These are phyloP conservation scores for Metschnikowia cerradonensis DNA, from an alignment of 805 yeast genomes.

Conservation along the genomic window DNA sequence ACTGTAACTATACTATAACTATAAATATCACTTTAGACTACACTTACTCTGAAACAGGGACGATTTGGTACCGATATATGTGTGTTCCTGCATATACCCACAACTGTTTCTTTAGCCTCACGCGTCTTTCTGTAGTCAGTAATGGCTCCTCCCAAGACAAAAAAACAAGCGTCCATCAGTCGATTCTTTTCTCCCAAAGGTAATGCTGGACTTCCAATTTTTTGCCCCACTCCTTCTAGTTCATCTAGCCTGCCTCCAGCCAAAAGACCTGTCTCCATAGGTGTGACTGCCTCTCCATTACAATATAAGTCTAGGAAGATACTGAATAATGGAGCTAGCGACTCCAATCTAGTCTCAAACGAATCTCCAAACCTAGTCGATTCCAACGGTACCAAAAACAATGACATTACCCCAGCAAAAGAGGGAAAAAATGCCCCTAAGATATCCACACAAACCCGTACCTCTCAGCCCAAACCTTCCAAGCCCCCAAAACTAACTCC, in stretches of 20 bases:
- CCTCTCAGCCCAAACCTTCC: not conserved
- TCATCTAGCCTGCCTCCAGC: not conserved
- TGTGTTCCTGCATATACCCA: not conserved
- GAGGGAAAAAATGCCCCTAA: not conserved
- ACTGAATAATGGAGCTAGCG: too few relatives aligned
- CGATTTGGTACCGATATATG: too few relatives aligned
- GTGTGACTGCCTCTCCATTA: too few relatives aligned
- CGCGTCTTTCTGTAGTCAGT: not conserved
- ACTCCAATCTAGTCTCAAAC: too few relatives aligned
- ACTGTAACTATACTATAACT: too few relatives aligned
- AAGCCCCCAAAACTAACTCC: slow-evolving; percentile 46
- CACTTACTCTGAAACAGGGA: too few relatives aligned
- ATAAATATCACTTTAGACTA: too few relatives aligned
- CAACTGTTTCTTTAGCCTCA: not conserved
- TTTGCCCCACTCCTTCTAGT: not conserved
- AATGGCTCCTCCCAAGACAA: slow-evolving; percentile 1
- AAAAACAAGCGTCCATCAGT: slow-evolving; percentile 16
- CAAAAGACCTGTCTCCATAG: not conserved
- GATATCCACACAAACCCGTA: not conserved
- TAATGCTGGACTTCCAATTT: not conserved
- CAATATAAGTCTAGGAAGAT: too few relatives aligned
- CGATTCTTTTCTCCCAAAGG: slow-evolving; percentile 12
- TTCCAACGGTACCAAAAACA: too few relatives aligned
- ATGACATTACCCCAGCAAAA: too few relatives aligned
- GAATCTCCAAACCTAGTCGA: too few relatives aligned